A percentile compares a stretch with the other conserved stretches of the same genome.
Evolutionary conservation across 192 early-diverging fungal genomes (phyloP).

Genomic region (Linnemannia elongata): DNA sequence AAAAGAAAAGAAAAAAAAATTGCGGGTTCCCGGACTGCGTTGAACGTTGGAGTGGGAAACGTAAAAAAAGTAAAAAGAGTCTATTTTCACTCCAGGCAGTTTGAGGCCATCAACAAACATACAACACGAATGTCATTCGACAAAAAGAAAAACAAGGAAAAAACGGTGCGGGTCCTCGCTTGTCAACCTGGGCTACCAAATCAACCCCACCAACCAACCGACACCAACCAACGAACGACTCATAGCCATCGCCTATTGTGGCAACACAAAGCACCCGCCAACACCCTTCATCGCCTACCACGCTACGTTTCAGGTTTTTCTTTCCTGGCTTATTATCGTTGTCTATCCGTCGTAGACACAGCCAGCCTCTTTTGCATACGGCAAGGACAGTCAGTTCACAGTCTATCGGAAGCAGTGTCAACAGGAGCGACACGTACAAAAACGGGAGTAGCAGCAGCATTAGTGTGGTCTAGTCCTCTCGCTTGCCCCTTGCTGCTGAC

Average conservation of each 20-base stretch:
- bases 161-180: not conserved
- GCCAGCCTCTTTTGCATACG: not conserved
- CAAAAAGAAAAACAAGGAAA: not conserved
- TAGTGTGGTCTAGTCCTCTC: not conserved
- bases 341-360: not conserved
- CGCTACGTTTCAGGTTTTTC: not conserved
- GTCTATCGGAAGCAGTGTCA: not conserved
- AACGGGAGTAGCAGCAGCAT: not conserved
- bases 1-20: not conserved
- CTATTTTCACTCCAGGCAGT: not conserved
- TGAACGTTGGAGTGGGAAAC: not conserved
- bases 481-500: not conserved
- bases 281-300: not conserved
- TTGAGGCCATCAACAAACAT: not conserved
- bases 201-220: not conserved
- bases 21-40: not conserved
- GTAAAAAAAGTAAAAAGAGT: not conserved
- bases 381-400: constrained; percentile 2
- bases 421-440: not conserved
- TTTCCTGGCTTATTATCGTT: not conserved
- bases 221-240: not conserved
- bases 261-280: not conserved
- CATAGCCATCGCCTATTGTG: not conserved
- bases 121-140: not conserved
- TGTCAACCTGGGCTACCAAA: not conserved